Evolutionary conservation across 129 eudicot genomes (phyloP).

Genomic region (Chrysanthemum seticuspe): DNA sequence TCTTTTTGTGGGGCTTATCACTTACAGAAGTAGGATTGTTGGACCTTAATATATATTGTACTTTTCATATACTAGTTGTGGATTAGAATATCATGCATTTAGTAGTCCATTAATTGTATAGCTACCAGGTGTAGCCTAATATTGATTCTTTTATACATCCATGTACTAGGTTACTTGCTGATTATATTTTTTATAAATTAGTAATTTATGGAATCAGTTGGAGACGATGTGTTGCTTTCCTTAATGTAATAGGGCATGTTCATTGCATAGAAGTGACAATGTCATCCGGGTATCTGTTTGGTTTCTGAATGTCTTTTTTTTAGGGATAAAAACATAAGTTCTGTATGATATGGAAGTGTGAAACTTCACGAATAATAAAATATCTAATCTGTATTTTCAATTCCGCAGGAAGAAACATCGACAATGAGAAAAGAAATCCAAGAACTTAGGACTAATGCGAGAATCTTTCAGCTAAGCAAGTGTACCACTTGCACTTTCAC

Average conservation of each 20-base stretch:
- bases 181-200: background rate
- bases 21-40: slow-evolving; percentile 6
- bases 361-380: background rate
- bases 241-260: background rate
- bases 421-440: slow-evolving; percentile 92
- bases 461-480: slow-evolving; percentile 96
- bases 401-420: slow-evolving; percentile 82
- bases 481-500: slow-evolving; percentile 95
- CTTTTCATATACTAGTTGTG: background rate
- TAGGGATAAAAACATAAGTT: background rate
- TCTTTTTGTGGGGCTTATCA: background rate
- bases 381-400: slow-evolving; percentile 6
- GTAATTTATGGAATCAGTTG: slow-evolving; percentile 1
- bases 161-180: background rate
- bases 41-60: slow-evolving; percentile 1
- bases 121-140: background rate
- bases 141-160: background rate
- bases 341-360: background rate
- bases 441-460: slow-evolving; percentile 92
- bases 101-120: background rate
- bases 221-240: background rate
- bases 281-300: background rate
- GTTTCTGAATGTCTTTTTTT: background rate
- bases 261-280: background rate
- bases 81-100: slow-evolving; percentile 11